phyloP scores from a whole-genome alignment of 2,329 filamentous ascomycete species.

The Alternaria conjuncta region DNA sequence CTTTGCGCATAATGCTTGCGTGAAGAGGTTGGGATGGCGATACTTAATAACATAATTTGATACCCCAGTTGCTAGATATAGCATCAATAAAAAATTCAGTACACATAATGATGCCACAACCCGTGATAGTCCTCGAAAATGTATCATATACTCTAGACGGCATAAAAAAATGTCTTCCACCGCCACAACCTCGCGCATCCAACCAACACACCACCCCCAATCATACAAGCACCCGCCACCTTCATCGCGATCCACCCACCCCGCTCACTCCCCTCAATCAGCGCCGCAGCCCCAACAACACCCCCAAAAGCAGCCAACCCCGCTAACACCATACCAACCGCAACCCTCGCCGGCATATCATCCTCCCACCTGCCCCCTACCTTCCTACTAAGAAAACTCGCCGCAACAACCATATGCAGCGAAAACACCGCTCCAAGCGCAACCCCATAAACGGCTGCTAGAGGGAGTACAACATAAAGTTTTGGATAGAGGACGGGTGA shows the following conservation, averaged over 20 bases:
- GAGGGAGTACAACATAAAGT: background rate
- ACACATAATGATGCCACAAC: background rate
- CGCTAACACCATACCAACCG: conserved; percentile 4
- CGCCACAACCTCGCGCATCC: background rate
- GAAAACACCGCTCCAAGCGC: conserved; percentile 11
- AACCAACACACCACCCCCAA: background rate
- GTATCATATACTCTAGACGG: no score
- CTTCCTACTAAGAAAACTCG: background rate
- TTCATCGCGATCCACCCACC: conserved; percentile 6
- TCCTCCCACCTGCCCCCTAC: conserved; percentile 1
- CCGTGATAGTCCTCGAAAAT: no score
- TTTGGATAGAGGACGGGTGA: background rate
- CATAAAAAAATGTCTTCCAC: no score
- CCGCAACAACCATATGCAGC: background rate
- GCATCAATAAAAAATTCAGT: background rate
- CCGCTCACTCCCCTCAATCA: conserved; percentile 8
- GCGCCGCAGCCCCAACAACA: conserved; percentile 6
- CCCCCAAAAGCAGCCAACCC: conserved; percentile 13
- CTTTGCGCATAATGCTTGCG: conserved; percentile 5
- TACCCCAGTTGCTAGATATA: background rate
- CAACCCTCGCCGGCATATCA: conserved; percentile 4
- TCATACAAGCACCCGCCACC: conserved; percentile 6
- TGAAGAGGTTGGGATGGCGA: background rate
- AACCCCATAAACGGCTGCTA: conserved; percentile 8
- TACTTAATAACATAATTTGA: background rate